Percentiles rank a stretch among this genome's conserved stretches.
Conservation (phyloP, 805 yeast genomes). For the Kodamaea restingae region DNA sequence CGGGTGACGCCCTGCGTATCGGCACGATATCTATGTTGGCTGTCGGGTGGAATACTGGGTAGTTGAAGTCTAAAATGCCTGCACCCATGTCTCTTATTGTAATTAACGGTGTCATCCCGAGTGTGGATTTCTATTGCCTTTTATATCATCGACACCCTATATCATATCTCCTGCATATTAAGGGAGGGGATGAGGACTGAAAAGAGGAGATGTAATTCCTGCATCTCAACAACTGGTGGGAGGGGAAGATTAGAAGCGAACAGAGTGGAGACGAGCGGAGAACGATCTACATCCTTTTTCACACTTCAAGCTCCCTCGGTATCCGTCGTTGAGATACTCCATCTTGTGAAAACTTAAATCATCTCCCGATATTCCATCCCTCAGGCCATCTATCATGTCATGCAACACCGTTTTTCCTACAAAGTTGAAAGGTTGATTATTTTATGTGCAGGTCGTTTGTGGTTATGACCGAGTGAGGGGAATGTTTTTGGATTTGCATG, state of each 20-base stretch:
- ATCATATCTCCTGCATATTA: constrained; percentile 1
- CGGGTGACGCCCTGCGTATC: constrained; percentile 7
- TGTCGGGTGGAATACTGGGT: not conserved
- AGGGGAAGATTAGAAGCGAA: not conserved
- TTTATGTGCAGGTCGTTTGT: not conserved
- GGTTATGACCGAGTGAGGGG: constrained; percentile 1
- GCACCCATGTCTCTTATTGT: not conserved
- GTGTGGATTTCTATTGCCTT: constrained; percentile 2
- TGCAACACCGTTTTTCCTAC: not conserved
- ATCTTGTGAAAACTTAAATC: not conserved
- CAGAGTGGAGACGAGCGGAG: not conserved
- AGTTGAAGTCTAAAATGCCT: not conserved
- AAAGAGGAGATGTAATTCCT: constrained; percentile 6
- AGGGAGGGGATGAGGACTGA: constrained; percentile 8
- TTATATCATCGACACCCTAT: not conserved
- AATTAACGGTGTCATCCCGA: not conserved
- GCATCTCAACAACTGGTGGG: not conserved
- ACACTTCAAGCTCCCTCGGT: not conserved
- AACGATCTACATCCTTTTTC: not conserved
- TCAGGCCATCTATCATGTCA: not conserved
- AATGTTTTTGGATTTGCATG: not conserved
- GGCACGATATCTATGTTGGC: constrained; percentile 6
- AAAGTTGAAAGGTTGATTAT: not conserved
- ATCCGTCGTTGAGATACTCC: not conserved
- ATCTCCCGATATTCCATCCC: not conserved